Evolutionary conservation across 805 yeast species (phyloP), one percentile per base, ranked within the genome.

Genomic region (Yarrowia keelungensis): DNA sequence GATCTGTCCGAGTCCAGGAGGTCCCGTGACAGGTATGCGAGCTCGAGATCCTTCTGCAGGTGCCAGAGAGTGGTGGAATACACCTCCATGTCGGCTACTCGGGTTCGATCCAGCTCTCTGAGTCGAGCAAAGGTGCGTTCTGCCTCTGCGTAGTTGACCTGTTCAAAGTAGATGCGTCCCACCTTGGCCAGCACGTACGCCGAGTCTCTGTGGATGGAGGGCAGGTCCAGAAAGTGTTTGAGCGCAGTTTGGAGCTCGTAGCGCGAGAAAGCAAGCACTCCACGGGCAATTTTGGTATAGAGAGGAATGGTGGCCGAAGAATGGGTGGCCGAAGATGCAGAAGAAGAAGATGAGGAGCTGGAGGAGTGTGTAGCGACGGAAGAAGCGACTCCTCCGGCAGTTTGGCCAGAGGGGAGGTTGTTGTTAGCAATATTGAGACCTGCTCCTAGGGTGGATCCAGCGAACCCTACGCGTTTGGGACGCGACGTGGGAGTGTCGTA

Each of bases 31-130:
- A 95, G 81, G 73, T 84, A 87, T n/a, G 95, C 88, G 65, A 95
- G 81, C 68, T 89, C 93, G 22, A 86, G 85, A 59, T 90, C 92
- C 74, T 88, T 88, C 69, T 90, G 94, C 62, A 92, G 79, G 80
- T 95, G 98, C 99, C 99, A 94, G 69, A 94, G 81, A 38, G 92
- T 81, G 0, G 98, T 94, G 0, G 97, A 92, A 75, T 86, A 92
- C 73, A 88, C 87, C 75, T 95, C 98, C 95, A 94, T 91, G 75
- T 92, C 98, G 71, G 86, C 87, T 15, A 89, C 76, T 69, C 98
- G 82, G 11, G 93, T 90, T 50, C 94, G 85, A 78, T 92, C 97
- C 35, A 88, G 70, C 68, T 80, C 80, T 67, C 97, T 82, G 68
- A 95, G 81, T 72, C 82, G 83, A 16, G 79, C 78, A 75, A 90